A percentile compares a stretch with the other conserved stretches of the same genome.
These are phyloP conservation scores for Xylaria digitata DNA, from an alignment of 2,329 filamentous ascomycete genomes.

Conservation along the genomic window DNA sequence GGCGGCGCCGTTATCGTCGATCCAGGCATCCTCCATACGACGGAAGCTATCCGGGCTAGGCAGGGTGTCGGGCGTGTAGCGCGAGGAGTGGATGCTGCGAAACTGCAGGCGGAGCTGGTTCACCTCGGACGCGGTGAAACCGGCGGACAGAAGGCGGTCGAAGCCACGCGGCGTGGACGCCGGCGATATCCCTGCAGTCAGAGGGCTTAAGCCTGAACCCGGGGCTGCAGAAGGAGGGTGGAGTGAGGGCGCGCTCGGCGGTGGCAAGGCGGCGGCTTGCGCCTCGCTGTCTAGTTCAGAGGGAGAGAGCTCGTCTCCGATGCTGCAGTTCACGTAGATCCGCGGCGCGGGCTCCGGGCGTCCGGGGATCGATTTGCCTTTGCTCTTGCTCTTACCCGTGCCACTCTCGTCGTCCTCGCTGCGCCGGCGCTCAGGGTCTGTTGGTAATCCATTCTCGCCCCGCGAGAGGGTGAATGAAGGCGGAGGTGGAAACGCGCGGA, in stretches of 20 bases:
- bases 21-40: constrained; percentile 88
- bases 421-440: background rate
- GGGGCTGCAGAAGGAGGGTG: constrained; percentile 26
- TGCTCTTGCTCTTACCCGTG: constrained; percentile 59
- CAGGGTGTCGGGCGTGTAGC: constrained; percentile 89
- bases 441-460: constrained; percentile 6
- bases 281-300: constrained; percentile 78
- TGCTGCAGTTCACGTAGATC: constrained; percentile 93
- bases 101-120: constrained; percentile 89
- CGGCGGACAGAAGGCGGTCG: constrained; percentile 82
- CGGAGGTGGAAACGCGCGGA: constrained; percentile 71
- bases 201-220: constrained; percentile 20
- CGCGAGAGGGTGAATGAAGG: constrained; percentile 52
- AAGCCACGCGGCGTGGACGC: constrained; percentile 78
- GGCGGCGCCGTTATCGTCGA: constrained; percentile 73
- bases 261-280: constrained; percentile 51
- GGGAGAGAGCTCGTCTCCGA: constrained; percentile 78
- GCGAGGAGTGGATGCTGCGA: constrained; percentile 81
- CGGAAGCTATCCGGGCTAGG: constrained; percentile 81
- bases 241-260: constrained; percentile 27
- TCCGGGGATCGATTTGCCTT: constrained; percentile 74
- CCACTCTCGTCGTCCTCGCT: constrained; percentile 1
- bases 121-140: constrained; percentile 86
- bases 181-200: constrained; percentile 50
- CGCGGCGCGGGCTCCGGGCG: constrained; percentile 60